Evolutionary conservation across 2,329 filamentous ascomycete genomes (phyloP).

Genomic region (Chrysoporthe austroafricana): DNA sequence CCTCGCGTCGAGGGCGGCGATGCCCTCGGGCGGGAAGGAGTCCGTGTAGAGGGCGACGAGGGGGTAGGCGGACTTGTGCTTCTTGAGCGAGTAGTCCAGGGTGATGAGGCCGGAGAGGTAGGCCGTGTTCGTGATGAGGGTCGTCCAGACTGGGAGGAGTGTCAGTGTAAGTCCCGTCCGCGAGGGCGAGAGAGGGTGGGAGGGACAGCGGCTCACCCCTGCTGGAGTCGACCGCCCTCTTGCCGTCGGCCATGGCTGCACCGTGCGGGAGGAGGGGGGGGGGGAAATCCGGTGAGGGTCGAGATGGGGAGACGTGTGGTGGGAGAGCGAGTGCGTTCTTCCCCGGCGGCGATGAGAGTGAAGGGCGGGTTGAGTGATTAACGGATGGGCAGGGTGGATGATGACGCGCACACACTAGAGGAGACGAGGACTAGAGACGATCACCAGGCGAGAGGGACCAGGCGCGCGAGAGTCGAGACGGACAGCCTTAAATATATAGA

Average conservation of each 20-base stretch:
- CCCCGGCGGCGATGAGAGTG: neutral
- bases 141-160: constrained; percentile 72
- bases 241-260: constrained; percentile 38
- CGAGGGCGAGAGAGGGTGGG: neutral
- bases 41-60: constrained; percentile 84
- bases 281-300: neutral
- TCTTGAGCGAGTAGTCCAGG: constrained; percentile 75
- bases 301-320: constrained; percentile 7
- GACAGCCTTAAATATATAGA: neutral
- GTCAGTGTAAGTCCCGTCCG: neutral
- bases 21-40: constrained; percentile 70
- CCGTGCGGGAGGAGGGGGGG: neutral
- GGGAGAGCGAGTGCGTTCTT: neutral
- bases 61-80: constrained; percentile 69
- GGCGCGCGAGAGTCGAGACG: neutral
- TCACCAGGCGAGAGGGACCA: too few relatives aligned
- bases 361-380: neutral
- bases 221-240: constrained; percentile 38
- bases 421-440: neutral
- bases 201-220: constrained; percentile 54
- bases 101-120: constrained; percentile 85
- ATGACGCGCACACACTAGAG: neutral
- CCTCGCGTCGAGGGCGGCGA: constrained; percentile 69
- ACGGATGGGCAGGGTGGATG: neutral
- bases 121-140: constrained; percentile 80